These are phyloP conservation scores for Fimicolochytrium jonesii DNA, from an alignment of 192 early-diverging fungal species.

Conservation along the genomic window DNA sequence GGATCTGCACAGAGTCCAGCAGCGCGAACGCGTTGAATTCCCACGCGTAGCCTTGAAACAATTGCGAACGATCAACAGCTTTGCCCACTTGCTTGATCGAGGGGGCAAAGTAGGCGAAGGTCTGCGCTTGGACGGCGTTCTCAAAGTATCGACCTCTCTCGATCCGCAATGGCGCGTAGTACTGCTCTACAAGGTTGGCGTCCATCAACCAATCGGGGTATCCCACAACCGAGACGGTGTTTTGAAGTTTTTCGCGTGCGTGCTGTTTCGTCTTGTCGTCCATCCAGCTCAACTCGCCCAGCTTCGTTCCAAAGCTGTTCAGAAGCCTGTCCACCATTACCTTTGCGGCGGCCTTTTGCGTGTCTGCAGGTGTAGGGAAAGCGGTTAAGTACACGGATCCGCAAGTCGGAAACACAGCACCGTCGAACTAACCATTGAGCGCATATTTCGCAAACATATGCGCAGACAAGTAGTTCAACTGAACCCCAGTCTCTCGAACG, in stretches of 20 bases:
- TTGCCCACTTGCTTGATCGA: conserved; percentile 27
- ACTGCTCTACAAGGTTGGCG: conserved; percentile 43
- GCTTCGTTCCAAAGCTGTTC: conserved; percentile 32
- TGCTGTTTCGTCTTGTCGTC: conserved; percentile 46
- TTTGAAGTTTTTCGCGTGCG: conserved; percentile 56
- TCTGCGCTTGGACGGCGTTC: conserved; percentile 47
- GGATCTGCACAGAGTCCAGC: conserved; percentile 34
- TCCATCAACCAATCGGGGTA: conserved; percentile 61
- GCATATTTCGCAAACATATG: conserved; percentile 45
- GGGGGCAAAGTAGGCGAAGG: conserved; percentile 37
- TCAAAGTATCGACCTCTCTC: conserved; percentile 51
- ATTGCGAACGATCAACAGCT: conserved; percentile 21
- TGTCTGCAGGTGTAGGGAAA: conserved; percentile 20
- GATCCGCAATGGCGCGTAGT: conserved; percentile 50
- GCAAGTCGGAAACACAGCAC: too few species aligned
- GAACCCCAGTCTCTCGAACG: conserved; percentile 31
- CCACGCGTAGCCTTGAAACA: conserved; percentile 38
- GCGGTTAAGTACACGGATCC: not conserved
- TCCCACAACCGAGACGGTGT: conserved; percentile 58
- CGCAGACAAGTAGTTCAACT: conserved; percentile 35
- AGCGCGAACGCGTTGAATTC: conserved; percentile 42
- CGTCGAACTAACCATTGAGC: conserved; percentile 37
- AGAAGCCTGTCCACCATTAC: conserved; percentile 40
- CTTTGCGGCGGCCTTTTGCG: conserved; percentile 34
- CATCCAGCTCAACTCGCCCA: conserved; percentile 53